Evolutionary conservation across 345 rosid genomes (phyloP).

Genomic region (Ailanthus altissimus): DNA sequence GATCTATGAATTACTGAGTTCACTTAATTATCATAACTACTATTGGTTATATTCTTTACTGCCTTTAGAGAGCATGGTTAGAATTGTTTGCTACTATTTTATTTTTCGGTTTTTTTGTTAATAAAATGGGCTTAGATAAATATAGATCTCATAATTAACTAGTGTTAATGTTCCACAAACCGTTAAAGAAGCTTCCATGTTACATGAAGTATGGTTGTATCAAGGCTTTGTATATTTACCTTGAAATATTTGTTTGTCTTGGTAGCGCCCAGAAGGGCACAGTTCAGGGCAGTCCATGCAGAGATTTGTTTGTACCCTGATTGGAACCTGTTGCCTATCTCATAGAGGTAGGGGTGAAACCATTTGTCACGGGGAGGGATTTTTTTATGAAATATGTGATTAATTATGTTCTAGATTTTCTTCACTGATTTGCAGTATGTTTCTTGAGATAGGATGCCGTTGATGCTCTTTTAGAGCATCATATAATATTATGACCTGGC

Average conservation of each 20-base stretch:
- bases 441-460: conserved; percentile 4
- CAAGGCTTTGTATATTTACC: conserved; percentile 26
- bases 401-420: conserved; percentile 12
- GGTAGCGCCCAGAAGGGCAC: conserved; percentile 39
- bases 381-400: conserved; percentile 11
- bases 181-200: not conserved
- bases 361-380: conserved; percentile 27
- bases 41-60: not conserved
- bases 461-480: conserved; percentile 8
- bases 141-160: not conserved
- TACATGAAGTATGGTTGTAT: not conserved
- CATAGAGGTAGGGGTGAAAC: conserved; percentile 45
- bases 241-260: conserved; percentile 35
- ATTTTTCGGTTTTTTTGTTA: not conserved
- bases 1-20: not conserved
- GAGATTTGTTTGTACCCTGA: conserved; percentile 37
- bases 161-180: conserved; percentile 1
- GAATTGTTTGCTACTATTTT: not conserved
- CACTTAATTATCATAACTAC: not conserved
- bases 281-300: conserved; percentile 42
- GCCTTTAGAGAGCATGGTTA: not conserved
- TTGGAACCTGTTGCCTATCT: conserved; percentile 61
- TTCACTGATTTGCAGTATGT: not conserved
- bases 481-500: not conserved
- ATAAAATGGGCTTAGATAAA: not conserved